These are phyloP conservation scores for Sinapis alba DNA, from an alignment of 441 rosid species.

Conservation along the genomic window DNA sequence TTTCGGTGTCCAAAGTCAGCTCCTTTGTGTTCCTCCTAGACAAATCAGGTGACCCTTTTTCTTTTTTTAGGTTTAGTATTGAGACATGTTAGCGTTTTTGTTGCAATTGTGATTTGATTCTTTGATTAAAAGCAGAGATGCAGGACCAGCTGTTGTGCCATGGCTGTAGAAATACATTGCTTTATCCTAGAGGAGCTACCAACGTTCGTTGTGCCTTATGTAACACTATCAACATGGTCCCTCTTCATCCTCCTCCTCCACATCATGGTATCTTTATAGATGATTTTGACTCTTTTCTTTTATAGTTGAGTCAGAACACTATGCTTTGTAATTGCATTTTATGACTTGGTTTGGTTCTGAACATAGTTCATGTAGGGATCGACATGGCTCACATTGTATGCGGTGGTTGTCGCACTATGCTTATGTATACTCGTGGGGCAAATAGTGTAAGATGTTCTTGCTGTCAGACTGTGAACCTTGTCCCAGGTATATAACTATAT, in stretches of 20 bases:
- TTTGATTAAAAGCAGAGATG: conserved; percentile 58
- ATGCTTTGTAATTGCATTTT: background rate
- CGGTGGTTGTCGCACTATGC: conserved; percentile 92
- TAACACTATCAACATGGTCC: conserved; percentile 64
- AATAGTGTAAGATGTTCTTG: conserved; percentile 95
- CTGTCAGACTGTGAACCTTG: conserved; percentile 84
- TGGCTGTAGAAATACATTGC: conserved; percentile 84
- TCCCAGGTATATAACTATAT: conserved; percentile 52
- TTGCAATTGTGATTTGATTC: conserved; percentile 16
- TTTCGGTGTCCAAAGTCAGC: conserved; percentile 31
- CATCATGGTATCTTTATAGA: conserved; percentile 28
- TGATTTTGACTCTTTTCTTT: background rate
- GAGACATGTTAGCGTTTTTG: background rate
- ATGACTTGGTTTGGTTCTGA: conserved; percentile 19
- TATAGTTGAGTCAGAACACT: no score
- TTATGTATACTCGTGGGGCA: conserved; percentile 90
- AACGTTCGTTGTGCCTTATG: conserved; percentile 93
- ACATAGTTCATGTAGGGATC: conserved; percentile 51
- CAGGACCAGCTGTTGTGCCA: conserved; percentile 89
- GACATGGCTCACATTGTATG: conserved; percentile 92
- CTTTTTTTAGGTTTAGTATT: background rate
- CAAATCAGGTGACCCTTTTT: conserved; percentile 21
- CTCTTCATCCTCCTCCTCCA: conserved; percentile 22
- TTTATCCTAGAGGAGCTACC: conserved; percentile 95
- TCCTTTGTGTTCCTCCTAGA: conserved; percentile 16